phyloP scores from a whole-genome alignment of 2,329 filamentous ascomycete genomes.

The Tolypocladium sp. region DNA sequence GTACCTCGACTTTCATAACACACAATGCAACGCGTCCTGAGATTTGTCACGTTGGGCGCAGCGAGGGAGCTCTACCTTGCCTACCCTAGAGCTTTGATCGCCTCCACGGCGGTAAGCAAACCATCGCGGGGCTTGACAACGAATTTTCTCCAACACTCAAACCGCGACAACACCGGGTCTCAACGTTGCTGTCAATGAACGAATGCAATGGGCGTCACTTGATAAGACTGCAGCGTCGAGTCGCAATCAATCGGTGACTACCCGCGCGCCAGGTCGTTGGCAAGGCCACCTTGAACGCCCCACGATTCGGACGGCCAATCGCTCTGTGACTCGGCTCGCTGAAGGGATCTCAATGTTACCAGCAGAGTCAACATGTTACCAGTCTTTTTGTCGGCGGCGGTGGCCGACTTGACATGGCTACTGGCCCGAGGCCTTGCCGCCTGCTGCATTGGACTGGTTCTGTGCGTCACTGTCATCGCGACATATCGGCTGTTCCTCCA shows the following conservation, averaged over 20 bases:
- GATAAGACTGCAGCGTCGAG: not conserved
- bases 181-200: not conserved
- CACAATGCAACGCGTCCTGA: not conserved
- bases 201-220: not conserved
- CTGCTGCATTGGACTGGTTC: not conserved
- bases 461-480: constrained; percentile 9
- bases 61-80: not conserved
- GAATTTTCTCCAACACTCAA: not conserved
- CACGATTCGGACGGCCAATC: not conserved
- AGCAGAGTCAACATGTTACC: not conserved
- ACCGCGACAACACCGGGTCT: too few species aligned
- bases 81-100: not conserved
- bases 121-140: not conserved
- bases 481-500: constrained; percentile 34
- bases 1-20: not conserved
- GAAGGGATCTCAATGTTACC: not conserved
- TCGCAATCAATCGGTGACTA: not conserved
- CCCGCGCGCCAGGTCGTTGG: not conserved
- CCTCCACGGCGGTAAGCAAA: not conserved
- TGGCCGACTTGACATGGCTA: not conserved
- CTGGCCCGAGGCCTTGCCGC: not conserved
- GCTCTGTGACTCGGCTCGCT: too few species aligned
- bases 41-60: not conserved
- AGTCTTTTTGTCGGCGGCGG: not conserved
- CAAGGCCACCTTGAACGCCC: not conserved